Evolutionary conservation across 352 stramenopile genomes (phyloP).

Genomic region (Elongisporangium senticosum): DNA sequence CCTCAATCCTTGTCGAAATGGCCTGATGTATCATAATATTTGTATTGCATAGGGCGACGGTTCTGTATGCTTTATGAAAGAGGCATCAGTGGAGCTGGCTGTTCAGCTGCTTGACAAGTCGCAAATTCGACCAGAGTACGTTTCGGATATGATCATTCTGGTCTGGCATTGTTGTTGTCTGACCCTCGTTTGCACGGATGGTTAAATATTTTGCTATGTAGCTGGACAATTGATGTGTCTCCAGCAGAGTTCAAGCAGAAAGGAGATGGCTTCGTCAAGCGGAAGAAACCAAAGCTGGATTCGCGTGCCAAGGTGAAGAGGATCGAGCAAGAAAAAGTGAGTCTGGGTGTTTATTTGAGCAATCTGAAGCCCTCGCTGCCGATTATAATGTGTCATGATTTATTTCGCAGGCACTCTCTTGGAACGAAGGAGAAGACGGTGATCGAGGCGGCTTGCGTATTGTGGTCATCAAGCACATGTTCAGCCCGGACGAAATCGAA

Average conservation of each 20-base stretch:
- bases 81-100: conserved; percentile 93
- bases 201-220: conserved; percentile 18
- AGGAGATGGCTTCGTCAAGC: conserved; percentile 66
- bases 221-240: conserved; percentile 69
- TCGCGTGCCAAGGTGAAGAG: conserved; percentile 83
- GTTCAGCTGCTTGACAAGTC: conserved; percentile 92
- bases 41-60: conserved; percentile 76
- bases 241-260: conserved; percentile 89
- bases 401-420: conserved; percentile 85
- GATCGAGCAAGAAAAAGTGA: conserved; percentile 80
- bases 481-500: conserved; percentile 85
- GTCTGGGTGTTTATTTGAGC: not conserved
- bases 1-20: not conserved
- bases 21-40: not conserved
- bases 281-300: conserved; percentile 78
- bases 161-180: not conserved
- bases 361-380: not conserved
- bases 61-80: conserved; percentile 94
- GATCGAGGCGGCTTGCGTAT: conserved; percentile 91
- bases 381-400: conserved; percentile 14
- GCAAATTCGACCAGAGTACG: conserved; percentile 73
- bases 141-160: not conserved
- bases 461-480: conserved; percentile 96
- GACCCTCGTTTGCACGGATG: conserved; percentile 1
- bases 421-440: conserved; percentile 92